Conservation (phyloP, 2,329 filamentous ascomycete species). For the Neocatenulostroma microsporum region DNA sequence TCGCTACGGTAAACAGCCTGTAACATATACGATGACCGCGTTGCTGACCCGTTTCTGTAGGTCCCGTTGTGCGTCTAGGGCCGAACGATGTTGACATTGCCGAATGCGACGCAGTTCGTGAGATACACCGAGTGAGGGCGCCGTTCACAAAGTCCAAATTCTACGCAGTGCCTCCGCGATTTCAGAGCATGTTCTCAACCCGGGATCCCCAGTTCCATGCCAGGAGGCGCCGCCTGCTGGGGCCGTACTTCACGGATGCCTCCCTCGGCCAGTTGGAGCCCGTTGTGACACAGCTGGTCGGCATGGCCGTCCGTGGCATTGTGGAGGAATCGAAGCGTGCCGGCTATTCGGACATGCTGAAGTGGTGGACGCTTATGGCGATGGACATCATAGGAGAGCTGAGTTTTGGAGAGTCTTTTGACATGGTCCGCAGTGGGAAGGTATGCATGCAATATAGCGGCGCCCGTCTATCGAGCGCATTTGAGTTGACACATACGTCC, state of each 20-base stretch:
- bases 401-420: conserved; percentile 5
- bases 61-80: conserved; percentile 40
- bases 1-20: no score
- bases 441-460: no score
- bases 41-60: no score
- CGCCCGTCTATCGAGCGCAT: no score
- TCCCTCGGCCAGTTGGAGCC: conserved; percentile 1
- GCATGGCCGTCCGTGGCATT: conserved; percentile 2
- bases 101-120: conserved; percentile 16
- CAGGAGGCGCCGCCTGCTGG: not conserved
- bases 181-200: not conserved
- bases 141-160: conserved; percentile 2
- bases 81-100: conserved; percentile 36
- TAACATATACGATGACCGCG: no score
- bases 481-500: no score
- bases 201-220: not conserved
- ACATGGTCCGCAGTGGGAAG: conserved; percentile 6
- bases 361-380: conserved; percentile 9
- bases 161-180: not conserved
- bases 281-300: not conserved
- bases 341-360: conserved; percentile 4
- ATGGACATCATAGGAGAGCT: conserved; percentile 5
- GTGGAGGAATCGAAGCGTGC: not conserved
- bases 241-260: not conserved
- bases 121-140: conserved; percentile 10